Conservation (phyloP, 2,329 filamentous ascomycete genomes). For the Immersiporthe knoxdaviesiana region DNA sequence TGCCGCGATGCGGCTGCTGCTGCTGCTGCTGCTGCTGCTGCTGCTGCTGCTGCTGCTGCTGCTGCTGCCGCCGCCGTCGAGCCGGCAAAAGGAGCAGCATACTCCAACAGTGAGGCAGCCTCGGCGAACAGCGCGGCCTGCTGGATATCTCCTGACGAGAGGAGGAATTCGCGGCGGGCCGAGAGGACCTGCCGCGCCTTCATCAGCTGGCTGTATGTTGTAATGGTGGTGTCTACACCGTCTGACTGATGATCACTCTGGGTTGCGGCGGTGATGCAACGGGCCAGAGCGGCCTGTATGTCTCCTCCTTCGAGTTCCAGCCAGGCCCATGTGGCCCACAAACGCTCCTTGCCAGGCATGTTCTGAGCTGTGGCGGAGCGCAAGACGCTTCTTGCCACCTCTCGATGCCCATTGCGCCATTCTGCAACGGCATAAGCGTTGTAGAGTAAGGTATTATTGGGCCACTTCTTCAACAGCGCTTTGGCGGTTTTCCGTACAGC, state of each 20-base stretch:
- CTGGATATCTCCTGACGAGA: slow-evolving; percentile 53
- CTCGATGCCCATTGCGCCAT: slow-evolving; percentile 56
- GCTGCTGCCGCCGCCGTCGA: slow-evolving; percentile 49
- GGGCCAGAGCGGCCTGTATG: slow-evolving; percentile 40
- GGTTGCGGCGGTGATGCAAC: slow-evolving; percentile 44
- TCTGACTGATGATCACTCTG: slow-evolving; percentile 19
- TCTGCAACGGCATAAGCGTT: slow-evolving; percentile 80
- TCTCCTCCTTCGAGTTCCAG: slow-evolving; percentile 56
- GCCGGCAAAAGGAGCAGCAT: slow-evolving; percentile 55
- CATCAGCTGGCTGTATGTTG: slow-evolving; percentile 46
- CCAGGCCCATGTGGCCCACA: slow-evolving; percentile 71
- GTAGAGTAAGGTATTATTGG: slow-evolving; percentile 70
- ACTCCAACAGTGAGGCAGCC: slow-evolving; percentile 67
- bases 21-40: no score
- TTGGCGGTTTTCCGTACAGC: slow-evolving; percentile 73
- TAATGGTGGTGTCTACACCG: slow-evolving; percentile 22
- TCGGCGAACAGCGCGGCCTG: slow-evolving; percentile 62
- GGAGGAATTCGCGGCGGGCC: slow-evolving; percentile 56
- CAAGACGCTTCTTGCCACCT: slow-evolving; percentile 67
- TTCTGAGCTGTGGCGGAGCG: slow-evolving; percentile 60
- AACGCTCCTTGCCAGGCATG: slow-evolving; percentile 49
- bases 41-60: no score
- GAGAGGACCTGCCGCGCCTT: slow-evolving; percentile 58
- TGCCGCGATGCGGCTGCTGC: slow-evolving; percentile 52
- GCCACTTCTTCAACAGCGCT: slow-evolving; percentile 68